Percentiles rank a stretch among this genome's conserved stretches.
phyloP scores from a whole-genome alignment of 176 grass and related monocot genomes.

The Oryza brachyantha region DNA sequence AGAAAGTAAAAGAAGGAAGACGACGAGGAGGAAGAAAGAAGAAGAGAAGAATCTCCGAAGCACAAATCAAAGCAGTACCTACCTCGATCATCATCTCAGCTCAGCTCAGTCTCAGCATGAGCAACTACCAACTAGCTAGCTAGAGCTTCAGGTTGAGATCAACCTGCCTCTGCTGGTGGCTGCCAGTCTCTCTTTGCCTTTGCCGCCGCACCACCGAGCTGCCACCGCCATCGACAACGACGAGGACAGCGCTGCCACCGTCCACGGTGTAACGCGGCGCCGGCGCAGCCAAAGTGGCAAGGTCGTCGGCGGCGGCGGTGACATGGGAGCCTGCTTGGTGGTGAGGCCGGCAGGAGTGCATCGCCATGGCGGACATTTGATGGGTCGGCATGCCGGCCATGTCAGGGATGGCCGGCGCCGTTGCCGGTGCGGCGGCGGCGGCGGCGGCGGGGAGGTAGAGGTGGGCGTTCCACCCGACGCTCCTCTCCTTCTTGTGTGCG shows the following conservation, averaged over 20 bases:
- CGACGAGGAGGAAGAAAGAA: not conserved
- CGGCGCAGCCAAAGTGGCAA: not conserved
- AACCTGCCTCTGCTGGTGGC: conserved; percentile 5
- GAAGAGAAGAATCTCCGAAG: not conserved
- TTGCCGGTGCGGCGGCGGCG: not conserved
- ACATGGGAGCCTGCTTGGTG: not conserved
- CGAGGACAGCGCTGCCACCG: not conserved
- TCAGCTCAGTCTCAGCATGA: conserved; percentile 4
- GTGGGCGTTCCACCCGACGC: conserved; percentile 66
- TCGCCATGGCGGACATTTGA: conserved; percentile 15
- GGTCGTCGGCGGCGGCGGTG: not conserved
- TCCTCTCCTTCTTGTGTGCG: conserved; percentile 92
- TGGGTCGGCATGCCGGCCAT: not conserved
- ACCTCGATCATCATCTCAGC: not conserved
- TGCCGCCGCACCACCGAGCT: not conserved
- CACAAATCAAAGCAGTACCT: not conserved
- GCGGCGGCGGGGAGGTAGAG: conserved; percentile 37
- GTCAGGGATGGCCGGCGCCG: not conserved
- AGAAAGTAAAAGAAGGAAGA: too few species aligned
- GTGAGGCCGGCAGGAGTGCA: conserved; percentile 42
- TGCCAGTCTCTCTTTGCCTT: not conserved
- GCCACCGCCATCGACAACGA: accelerated
- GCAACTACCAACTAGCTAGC: not conserved
- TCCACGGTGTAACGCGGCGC: not conserved
- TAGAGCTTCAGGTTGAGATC: conserved; percentile 62